Evolutionary conservation across 202 grass and related monocot genomes (phyloP).

Genomic region (Dendrocalamus latiflorus): DNA sequence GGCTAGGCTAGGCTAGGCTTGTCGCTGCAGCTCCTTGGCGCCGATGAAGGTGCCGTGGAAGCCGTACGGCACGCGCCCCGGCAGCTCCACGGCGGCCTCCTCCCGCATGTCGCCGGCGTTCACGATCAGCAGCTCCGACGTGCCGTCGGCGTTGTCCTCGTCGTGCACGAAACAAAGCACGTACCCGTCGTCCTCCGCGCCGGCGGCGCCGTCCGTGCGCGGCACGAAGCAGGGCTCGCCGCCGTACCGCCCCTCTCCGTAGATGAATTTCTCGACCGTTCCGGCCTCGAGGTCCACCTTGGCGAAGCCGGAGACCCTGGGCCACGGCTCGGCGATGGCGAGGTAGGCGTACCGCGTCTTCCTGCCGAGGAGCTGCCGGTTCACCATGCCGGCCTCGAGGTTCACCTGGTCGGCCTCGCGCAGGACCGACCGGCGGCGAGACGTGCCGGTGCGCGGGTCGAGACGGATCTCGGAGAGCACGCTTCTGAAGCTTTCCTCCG

Average conservation of each 20-base stretch:
- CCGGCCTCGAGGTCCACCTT: slow-evolving; percentile 80
- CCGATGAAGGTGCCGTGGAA: slow-evolving; percentile 83
- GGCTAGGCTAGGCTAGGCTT: no score
- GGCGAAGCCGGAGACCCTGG: slow-evolving; percentile 81
- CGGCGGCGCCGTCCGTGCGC: slow-evolving; percentile 2
- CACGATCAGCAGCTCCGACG: slow-evolving; percentile 63
- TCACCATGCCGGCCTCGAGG: slow-evolving; percentile 97
- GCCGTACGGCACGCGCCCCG: slow-evolving; percentile 74
- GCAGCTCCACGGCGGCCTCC: slow-evolving; percentile 65
- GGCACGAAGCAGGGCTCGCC: slow-evolving; percentile 87
- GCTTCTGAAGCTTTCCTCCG: slow-evolving; percentile 52
- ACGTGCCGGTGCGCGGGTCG: slow-evolving; percentile 45
- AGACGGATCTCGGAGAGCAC: slow-evolving; percentile 79
- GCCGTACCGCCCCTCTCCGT: slow-evolving; percentile 59
- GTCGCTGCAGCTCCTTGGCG: slow-evolving; percentile 48
- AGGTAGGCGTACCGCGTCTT: slow-evolving; percentile 77
- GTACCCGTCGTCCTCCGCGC: slow-evolving; percentile 50
- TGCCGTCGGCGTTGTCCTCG: slow-evolving; percentile 10
- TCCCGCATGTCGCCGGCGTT: no score
- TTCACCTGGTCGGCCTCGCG: slow-evolving; percentile 51
- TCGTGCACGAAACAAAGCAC: slow-evolving; percentile 75
- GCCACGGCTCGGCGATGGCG: slow-evolving; percentile 92
- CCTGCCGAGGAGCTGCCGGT: slow-evolving; percentile 52
- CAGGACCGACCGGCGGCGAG: slow-evolving; percentile 39
- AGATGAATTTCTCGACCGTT: slow-evolving; percentile 53